Percentiles rank a stretch among this genome's conserved stretches.
These are phyloP conservation scores for Leptodontidium sp. DNA, from an alignment of 2,329 filamentous ascomycete species.

Conservation along the genomic window DNA sequence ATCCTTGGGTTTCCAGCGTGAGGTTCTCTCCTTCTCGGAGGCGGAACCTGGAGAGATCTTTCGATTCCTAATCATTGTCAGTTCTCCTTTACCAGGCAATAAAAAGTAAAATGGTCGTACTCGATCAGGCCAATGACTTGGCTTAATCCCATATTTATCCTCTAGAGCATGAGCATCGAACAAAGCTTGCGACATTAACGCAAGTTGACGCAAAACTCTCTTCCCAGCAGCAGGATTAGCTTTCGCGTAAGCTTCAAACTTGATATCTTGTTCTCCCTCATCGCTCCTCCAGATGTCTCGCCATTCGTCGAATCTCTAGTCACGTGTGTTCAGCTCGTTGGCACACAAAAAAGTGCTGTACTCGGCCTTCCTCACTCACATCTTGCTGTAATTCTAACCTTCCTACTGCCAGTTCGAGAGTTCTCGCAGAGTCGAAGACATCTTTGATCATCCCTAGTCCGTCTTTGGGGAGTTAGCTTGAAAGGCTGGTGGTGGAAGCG, in stretches of 20 bases:
- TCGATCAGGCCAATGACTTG: constrained; percentile 34
- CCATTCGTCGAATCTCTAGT: constrained; percentile 42
- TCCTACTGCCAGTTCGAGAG: constrained; percentile 36
- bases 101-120: constrained; percentile 22
- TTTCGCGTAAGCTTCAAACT: constrained; percentile 40
- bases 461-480: constrained; percentile 30
- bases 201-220: constrained; percentile 35
- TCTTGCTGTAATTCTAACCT: constrained; percentile 41
- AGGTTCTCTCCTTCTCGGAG: constrained; percentile 38
- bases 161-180: constrained; percentile 40
- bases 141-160: constrained; percentile 41
- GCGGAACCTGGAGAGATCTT: constrained; percentile 38
- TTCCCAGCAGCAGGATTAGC: constrained; percentile 34
- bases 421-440: constrained; percentile 36
- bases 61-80: constrained; percentile 32
- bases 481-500: not conserved
- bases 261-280: constrained; percentile 37
- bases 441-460: constrained; percentile 40
- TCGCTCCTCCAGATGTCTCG: constrained; percentile 41
- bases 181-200: constrained; percentile 37
- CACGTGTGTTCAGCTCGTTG: constrained; percentile 32
- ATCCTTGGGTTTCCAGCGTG: constrained; percentile 37
- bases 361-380: constrained; percentile 33
- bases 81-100: no score
- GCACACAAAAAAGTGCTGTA: not conserved